Conservation (phyloP, 495 filamentous ascomycete species). For the Geopyxis carbonaria region DNA sequence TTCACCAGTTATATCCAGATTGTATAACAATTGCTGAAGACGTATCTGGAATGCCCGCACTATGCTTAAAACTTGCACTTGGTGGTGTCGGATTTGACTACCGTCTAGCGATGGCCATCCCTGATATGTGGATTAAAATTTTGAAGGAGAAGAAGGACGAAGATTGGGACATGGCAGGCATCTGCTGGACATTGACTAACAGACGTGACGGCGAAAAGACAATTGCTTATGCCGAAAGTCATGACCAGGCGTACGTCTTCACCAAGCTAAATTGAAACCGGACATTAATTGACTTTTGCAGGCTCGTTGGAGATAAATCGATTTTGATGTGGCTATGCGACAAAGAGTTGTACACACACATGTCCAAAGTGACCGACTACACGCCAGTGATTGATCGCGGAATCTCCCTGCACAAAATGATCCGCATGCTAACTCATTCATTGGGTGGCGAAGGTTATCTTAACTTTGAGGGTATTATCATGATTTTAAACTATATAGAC, state of each 20-base stretch:
- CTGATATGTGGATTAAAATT: conserved; percentile 98
- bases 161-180: conserved; percentile 80
- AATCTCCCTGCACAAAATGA: conserved; percentile 89
- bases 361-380: conserved; percentile 68
- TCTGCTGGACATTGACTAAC: conserved; percentile 77
- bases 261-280: background rate
- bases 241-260: conserved; percentile 83
- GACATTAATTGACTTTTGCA: conserved; percentile 26
- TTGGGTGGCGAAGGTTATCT: conserved; percentile 97
- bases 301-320: conserved; percentile 89
- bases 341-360: conserved; percentile 92
- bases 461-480: conserved; percentile 63
- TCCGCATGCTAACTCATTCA: conserved; percentile 78
- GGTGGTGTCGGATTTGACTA: conserved; percentile 96
- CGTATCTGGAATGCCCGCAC: conserved; percentile 91
- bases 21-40: conserved; percentile 88
- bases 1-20: conserved; percentile 72
- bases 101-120: conserved; percentile 90
- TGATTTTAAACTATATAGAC: background rate
- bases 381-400: conserved; percentile 86
- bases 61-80: conserved; percentile 68
- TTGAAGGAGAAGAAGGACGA: conserved; percentile 83
- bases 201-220: conserved; percentile 93
- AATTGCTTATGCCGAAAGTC: conserved; percentile 90
- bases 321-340: conserved; percentile 97